Evolutionary conservation across 192 early-diverging fungal genomes (phyloP).

Genomic region (Rhizoclosmatium globosum): DNA sequence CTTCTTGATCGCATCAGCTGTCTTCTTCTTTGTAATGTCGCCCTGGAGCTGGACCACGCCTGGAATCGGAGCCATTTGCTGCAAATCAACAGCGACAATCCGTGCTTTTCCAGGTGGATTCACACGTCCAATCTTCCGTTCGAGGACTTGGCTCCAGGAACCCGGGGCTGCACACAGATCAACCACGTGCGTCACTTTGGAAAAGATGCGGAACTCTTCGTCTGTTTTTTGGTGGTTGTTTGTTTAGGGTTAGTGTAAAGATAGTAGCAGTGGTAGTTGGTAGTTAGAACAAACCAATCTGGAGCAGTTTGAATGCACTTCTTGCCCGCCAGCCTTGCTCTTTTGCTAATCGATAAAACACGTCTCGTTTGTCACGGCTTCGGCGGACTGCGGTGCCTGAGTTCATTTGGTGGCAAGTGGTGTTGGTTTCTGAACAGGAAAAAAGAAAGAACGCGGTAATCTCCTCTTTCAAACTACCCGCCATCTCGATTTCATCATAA

Average conservation of each 20-base stretch:
- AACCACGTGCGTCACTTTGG: constrained; percentile 85
- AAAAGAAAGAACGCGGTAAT: too few relatives aligned
- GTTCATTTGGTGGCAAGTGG: too few relatives aligned
- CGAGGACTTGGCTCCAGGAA: constrained; percentile 93
- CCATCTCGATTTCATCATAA: too few relatives aligned
- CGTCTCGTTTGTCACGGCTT: constrained; percentile 71
- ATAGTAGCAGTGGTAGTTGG: neutral
- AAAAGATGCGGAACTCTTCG: constrained; percentile 92
- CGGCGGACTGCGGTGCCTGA: too few relatives aligned
- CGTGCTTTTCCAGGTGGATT: constrained; percentile 61
- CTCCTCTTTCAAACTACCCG: too few relatives aligned
- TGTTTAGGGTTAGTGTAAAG: neutral
- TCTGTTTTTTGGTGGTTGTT: constrained; percentile 49
- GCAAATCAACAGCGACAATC: constrained; percentile 96
- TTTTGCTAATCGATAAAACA: constrained; percentile 96
- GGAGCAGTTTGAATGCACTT: constrained; percentile 96
- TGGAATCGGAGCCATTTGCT: constrained; percentile 93
- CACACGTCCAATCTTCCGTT: constrained; percentile 56
- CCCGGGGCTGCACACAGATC: constrained; percentile 98
- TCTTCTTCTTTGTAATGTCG: constrained; percentile 95
- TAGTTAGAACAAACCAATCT: constrained; percentile 64
- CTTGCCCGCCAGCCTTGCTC: constrained; percentile 98
- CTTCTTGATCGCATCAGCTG: constrained; percentile 88
- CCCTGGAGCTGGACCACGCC: constrained; percentile 97
- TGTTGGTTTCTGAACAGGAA: too few relatives aligned